These are phyloP conservation scores for Cyclospora cayetanensis DNA, from an alignment of 169 alveolate species.

Conservation along the genomic window DNA sequence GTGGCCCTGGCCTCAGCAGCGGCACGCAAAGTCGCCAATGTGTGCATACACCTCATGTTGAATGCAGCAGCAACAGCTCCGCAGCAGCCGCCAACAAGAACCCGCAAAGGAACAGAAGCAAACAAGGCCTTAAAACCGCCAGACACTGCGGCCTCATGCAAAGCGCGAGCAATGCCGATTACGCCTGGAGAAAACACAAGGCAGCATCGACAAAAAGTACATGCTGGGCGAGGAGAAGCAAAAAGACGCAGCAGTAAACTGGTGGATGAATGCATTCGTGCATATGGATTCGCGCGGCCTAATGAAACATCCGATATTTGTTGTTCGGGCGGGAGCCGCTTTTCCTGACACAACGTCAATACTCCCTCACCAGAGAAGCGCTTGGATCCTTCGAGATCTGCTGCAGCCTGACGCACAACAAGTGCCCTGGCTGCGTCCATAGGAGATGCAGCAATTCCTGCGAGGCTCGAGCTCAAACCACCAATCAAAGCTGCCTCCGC, in stretches of 20 bases:
- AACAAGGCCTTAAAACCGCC: not conserved
- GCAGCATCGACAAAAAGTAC: too few relatives aligned
- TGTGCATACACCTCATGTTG: not conserved
- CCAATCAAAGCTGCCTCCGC: not conserved
- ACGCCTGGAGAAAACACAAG: not conserved
- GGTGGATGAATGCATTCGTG: not conserved
- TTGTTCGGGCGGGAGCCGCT: not conserved
- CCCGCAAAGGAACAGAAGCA: not conserved
- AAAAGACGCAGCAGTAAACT: not conserved
- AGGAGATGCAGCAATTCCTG: conserved; percentile 3
- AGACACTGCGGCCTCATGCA: not conserved
- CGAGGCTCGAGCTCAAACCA: not conserved
- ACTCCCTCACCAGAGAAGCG: not conserved
- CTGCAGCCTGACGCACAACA: not conserved
- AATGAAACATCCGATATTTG: not conserved
- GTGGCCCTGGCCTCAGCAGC: not conserved
- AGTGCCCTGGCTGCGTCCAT: not conserved
- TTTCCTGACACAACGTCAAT: not conserved
- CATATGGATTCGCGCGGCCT: not conserved
- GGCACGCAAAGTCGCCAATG: not conserved
- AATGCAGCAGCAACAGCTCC: not conserved
- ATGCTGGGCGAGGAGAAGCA: too few relatives aligned
- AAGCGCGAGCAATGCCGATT: not conserved
- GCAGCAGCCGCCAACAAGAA: not conserved
- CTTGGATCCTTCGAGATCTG: too few relatives aligned